These are phyloP conservation scores for Phoma sp. DNA, from an alignment of 2,329 filamentous ascomycete genomes.

Conservation along the genomic window DNA sequence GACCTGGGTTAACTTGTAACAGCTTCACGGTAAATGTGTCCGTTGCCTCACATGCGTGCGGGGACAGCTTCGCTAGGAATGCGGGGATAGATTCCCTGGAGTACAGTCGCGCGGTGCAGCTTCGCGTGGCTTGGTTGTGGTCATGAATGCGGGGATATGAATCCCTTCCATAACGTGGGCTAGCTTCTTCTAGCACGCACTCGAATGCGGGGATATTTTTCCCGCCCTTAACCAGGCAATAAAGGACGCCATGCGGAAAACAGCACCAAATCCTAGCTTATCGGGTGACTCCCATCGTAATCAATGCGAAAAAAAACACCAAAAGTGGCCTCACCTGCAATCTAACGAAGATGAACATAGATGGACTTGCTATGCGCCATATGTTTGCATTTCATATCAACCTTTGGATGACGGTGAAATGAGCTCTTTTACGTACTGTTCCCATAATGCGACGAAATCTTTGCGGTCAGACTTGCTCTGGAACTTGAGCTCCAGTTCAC, in stretches of 20 bases:
- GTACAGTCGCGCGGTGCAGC: not conserved
- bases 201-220: not conserved
- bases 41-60: not conserved
- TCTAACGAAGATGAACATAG: not conserved
- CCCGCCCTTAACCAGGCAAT: not conserved
- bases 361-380: not conserved
- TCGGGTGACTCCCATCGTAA: not conserved
- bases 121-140: not conserved
- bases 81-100: not conserved
- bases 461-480: constrained; percentile 34
- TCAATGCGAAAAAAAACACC: not conserved
- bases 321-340: not conserved
- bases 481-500: constrained; percentile 39
- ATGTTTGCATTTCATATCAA: not conserved
- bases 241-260: constrained; percentile 2
- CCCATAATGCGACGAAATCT: constrained; percentile 40
- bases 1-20: not conserved
- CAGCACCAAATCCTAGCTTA: not conserved
- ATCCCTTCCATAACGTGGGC: not conserved
- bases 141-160: not conserved
- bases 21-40: not conserved
- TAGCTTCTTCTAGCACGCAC: not conserved
- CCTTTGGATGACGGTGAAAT: not conserved
- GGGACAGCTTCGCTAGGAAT: not conserved
- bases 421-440: constrained; percentile 28